These are phyloP conservation scores for Fusarium sp. DNA, from an alignment of 2,329 filamentous ascomycete genomes.

Conservation along the genomic window DNA sequence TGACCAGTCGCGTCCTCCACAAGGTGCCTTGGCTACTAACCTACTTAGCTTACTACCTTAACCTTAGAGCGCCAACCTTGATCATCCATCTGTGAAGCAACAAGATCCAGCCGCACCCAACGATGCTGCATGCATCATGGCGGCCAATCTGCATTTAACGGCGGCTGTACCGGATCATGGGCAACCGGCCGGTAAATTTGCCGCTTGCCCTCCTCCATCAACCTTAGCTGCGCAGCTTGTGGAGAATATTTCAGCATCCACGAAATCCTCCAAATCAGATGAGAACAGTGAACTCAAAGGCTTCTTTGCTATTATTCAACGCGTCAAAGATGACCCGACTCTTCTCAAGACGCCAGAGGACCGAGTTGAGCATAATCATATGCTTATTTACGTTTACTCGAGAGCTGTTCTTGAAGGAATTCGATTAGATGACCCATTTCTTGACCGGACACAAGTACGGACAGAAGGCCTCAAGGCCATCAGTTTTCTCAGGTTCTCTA, in stretches of 20 bases:
- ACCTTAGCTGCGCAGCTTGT: constrained; percentile 90
- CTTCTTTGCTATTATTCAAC: constrained; percentile 68
- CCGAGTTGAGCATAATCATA: constrained; percentile 80
- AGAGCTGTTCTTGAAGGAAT: constrained; percentile 80
- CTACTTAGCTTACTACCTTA: not conserved
- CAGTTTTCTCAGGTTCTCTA: constrained; percentile 77
- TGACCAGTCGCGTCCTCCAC: constrained; percentile 28
- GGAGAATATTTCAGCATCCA: constrained; percentile 76
- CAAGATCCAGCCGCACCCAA: constrained; percentile 7
- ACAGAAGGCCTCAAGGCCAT: constrained; percentile 76
- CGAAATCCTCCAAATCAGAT: constrained; percentile 68
- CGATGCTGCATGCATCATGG: constrained; percentile 46
- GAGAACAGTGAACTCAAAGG: constrained; percentile 80
- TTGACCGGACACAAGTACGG: constrained; percentile 63
- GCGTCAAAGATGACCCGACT: constrained; percentile 60
- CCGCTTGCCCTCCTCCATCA: constrained; percentile 68
- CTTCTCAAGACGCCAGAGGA: constrained; percentile 70
- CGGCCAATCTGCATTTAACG: constrained; percentile 35
- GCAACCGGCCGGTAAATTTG: constrained; percentile 27
- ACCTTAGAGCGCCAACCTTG: not conserved
- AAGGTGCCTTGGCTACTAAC: not conserved
- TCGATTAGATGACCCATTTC: constrained; percentile 74
- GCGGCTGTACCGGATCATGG: constrained; percentile 26
- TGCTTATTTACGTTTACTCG: constrained; percentile 84
- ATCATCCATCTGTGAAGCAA: not conserved